Conservation (phyloP, 202 grass and related monocot genomes). For the Zizania palustris region DNA sequence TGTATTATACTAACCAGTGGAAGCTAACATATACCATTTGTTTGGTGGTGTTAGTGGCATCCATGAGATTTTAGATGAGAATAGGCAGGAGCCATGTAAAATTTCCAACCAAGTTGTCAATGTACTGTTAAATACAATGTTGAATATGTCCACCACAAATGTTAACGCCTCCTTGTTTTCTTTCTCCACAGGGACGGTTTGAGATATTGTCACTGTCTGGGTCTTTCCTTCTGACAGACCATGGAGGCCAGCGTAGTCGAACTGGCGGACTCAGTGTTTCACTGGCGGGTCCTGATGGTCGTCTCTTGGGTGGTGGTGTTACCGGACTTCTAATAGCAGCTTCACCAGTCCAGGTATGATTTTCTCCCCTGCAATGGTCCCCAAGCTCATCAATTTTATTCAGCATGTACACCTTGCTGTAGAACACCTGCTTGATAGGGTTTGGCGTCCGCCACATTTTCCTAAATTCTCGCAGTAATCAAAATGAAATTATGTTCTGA, state of each 20-base stretch:
- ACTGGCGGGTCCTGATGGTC: conserved; percentile 84
- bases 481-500: conserved; percentile 10
- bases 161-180: conserved; percentile 11
- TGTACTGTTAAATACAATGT: neutral
- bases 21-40: conserved; percentile 1
- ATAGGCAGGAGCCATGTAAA: neutral
- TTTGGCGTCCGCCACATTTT: neutral
- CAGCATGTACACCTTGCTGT: neutral
- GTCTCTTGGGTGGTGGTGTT: conserved; percentile 89
- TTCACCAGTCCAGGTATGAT: conserved; percentile 81
- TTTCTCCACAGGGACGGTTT: conserved; percentile 65
- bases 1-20: conserved; percentile 32
- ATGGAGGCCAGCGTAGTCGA: conserved; percentile 72
- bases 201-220: conserved; percentile 95
- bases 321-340: conserved; percentile 87
- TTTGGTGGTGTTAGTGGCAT: neutral
- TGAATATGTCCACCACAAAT: neutral
- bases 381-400: conserved; percentile 15
- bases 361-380: conserved; percentile 6
- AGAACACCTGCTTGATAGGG: conserved; percentile 6
- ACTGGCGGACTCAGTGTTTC: conserved; percentile 92
- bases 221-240: conserved; percentile 75
- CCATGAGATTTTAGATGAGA: neutral
- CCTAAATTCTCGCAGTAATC: neutral
- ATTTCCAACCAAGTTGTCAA: conserved; percentile 3